A percentile compares a stretch with the other conserved stretches of the same genome.
phyloP scores from a whole-genome alignment of 345 rosid species.

The Eucalyptus polyanthemos region DNA sequence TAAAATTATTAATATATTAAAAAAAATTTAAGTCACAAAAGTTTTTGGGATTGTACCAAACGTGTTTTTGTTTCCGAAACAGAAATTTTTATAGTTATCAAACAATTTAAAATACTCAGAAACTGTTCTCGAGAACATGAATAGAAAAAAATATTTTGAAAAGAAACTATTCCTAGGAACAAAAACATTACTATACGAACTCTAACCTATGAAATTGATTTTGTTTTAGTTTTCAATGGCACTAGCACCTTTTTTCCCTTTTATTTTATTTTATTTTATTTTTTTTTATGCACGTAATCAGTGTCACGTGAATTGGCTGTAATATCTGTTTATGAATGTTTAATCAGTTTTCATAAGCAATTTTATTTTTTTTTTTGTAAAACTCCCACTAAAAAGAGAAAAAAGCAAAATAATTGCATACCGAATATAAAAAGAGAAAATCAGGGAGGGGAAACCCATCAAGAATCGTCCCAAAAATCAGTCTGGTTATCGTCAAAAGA shows the following conservation, averaged over 20 bases:
- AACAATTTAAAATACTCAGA: too few species aligned
- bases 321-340: background rate
- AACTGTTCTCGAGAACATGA: rapidly evolving
- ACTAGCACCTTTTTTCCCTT: background rate
- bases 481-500: background rate
- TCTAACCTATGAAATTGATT: too few species aligned
- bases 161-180: rapidly evolving
- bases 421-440: background rate
- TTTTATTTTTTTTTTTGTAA: background rate
- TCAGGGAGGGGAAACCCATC: background rate
- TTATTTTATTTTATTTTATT: too few species aligned
- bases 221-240: background rate
- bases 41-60: too few species aligned
- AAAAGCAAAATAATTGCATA: background rate
- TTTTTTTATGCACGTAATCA: background rate
- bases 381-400: background rate
- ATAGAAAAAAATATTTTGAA: too few species aligned
- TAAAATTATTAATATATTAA: too few species aligned
- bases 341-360: background rate
- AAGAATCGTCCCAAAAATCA: background rate
- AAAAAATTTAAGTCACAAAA: too few species aligned
- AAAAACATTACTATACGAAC: rapidly evolving
- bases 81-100: too few species aligned
- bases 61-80: too few species aligned
- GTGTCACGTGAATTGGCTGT: background rate